phyloP scores from a whole-genome alignment of 352 stramenopile species.

The Phytophthora sansomeana region DNA sequence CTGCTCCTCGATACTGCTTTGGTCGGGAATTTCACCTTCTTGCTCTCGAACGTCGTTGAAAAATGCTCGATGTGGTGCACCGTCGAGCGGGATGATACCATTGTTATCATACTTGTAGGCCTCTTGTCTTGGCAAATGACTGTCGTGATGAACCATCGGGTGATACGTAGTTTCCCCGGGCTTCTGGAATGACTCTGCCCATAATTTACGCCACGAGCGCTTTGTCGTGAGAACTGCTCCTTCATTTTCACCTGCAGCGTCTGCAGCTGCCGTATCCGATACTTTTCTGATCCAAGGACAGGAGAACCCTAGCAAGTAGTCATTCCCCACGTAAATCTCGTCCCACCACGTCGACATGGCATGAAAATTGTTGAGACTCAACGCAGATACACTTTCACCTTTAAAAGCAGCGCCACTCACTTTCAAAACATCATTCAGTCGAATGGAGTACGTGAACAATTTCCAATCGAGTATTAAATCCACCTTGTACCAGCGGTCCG shows the following conservation, averaged over 20 bases:
- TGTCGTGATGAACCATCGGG: slow-evolving; percentile 87
- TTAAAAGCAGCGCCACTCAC: slow-evolving; percentile 69
- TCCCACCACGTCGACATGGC: slow-evolving; percentile 94
- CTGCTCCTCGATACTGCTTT: slow-evolving; percentile 48
- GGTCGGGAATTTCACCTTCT: slow-evolving; percentile 54
- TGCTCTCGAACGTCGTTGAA: slow-evolving; percentile 75
- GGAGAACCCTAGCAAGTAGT: slow-evolving; percentile 91
- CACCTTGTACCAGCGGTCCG: slow-evolving; percentile 94
- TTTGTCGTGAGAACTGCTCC: slow-evolving; percentile 52
- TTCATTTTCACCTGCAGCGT: slow-evolving; percentile 26
- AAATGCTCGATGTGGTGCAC: slow-evolving; percentile 81
- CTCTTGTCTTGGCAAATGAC: slow-evolving; percentile 79
- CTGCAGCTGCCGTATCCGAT: slow-evolving; percentile 3
- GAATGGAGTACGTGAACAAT: slow-evolving; percentile 81
- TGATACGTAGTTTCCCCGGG: slow-evolving; percentile 55
- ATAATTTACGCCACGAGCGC: slow-evolving; percentile 66
- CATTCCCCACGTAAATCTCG: slow-evolving; percentile 95
- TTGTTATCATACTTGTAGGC: slow-evolving; percentile 86
- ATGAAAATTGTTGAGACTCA: slow-evolving; percentile 90
- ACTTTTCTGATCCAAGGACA: slow-evolving; percentile 69
- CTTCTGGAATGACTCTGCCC: slow-evolving; percentile 40
- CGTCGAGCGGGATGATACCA: slow-evolving; percentile 86
- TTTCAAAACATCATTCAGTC: slow-evolving; percentile 92
- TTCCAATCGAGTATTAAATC: slow-evolving; percentile 94
- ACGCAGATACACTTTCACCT: slow-evolving; percentile 41